Conservation (phyloP, 108 stramenopile species). For the Nannochloropsis granulata region DNA sequence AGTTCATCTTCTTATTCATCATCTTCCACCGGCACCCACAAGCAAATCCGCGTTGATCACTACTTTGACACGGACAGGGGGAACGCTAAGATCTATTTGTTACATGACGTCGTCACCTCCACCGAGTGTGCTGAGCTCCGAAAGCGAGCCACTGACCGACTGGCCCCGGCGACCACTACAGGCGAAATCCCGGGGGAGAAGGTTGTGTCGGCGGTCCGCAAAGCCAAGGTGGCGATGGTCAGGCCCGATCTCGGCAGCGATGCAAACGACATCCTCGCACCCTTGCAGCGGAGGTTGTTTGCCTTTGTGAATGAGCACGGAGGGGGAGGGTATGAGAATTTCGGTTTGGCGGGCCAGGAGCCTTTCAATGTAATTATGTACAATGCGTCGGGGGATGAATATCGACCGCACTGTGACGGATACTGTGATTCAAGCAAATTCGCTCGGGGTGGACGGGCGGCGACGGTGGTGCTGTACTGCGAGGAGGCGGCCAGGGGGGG, state of each 20-base stretch:
- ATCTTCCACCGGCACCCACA: not conserved
- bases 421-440: not conserved
- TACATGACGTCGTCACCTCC: not conserved
- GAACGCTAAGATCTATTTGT: not conserved
- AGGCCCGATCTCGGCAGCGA: not conserved
- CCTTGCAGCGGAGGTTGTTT: not conserved
- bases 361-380: not conserved
- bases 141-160: not conserved
- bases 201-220: not conserved
- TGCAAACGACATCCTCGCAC: not conserved
- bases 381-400: not conserved
- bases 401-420: not conserved
- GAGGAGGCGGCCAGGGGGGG: constrained; percentile 49
- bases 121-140: not conserved
- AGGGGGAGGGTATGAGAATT: not conserved
- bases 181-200: not conserved
- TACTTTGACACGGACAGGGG: not conserved
- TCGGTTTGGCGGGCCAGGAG: not conserved
- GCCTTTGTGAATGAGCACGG: not conserved
- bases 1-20: no score
- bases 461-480: constrained; percentile 83
- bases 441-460: constrained; percentile 17
- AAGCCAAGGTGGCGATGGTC: not conserved
- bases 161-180: not conserved
- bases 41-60: not conserved